Evolutionary conservation across 768 basidiomycete genomes (phyloP).

Genomic region (Kondoa subrosea): DNA sequence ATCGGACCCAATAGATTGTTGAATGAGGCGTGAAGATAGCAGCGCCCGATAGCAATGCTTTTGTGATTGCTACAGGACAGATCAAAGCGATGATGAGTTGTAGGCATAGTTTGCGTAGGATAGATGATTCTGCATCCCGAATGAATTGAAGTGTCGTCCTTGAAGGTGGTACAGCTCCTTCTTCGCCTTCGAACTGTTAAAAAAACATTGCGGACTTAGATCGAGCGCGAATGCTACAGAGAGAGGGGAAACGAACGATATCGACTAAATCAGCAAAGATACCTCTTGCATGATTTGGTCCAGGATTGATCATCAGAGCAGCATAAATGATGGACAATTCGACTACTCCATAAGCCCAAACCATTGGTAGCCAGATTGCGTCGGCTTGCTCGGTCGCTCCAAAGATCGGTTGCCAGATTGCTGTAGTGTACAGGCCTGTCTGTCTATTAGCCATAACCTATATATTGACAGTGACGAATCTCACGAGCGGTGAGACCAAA

Average conservation of each 20-base stretch:
- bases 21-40: neutral
- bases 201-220: too few relatives aligned
- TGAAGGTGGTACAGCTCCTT: too few relatives aligned
- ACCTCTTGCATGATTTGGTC: neutral
- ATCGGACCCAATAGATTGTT: neutral
- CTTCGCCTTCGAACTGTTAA: neutral
- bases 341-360: conserved; percentile 5
- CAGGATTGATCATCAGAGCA: neutral
- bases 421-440: neutral
- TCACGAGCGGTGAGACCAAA: neutral
- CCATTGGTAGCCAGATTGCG: neutral
- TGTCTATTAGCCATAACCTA: too few relatives aligned
- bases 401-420: neutral
- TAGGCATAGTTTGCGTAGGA: too few relatives aligned
- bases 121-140: too few relatives aligned
- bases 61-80: neutral
- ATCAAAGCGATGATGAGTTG: too few relatives aligned
- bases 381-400: neutral
- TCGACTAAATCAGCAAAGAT: neutral
- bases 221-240: neutral
- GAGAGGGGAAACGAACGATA: neutral
- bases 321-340: neutral
- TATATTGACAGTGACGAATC: neutral
- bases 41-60: neutral
- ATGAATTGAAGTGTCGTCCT: too few relatives aligned